These are phyloP conservation scores for Trichoderma sp. DNA, from an alignment of 2,329 filamentous ascomycete species.

Conservation along the genomic window DNA sequence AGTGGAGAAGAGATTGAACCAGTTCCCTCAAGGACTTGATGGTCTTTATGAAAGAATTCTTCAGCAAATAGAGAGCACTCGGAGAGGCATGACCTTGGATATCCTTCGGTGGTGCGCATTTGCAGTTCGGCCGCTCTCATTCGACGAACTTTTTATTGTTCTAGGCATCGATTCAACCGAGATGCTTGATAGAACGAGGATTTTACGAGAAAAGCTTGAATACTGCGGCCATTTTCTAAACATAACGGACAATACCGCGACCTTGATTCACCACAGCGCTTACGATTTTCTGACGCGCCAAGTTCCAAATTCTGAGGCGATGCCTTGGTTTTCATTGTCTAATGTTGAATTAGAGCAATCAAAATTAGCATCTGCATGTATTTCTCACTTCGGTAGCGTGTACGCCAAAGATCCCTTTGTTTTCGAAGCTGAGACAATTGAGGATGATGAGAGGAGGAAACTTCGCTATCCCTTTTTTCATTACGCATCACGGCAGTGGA, in stretches of 20 bases:
- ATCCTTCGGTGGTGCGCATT: not conserved
- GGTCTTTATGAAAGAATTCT: not conserved
- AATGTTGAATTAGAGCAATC: not conserved
- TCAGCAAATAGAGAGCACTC: not conserved
- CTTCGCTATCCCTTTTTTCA: not conserved
- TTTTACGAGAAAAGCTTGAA: not conserved
- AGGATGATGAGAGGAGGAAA: too few species aligned
- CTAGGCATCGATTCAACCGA: not conserved
- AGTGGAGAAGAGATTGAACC: not conserved
- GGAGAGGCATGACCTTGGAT: not conserved
- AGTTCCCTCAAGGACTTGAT: not conserved
- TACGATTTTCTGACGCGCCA: not conserved
- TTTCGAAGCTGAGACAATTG: too few species aligned
- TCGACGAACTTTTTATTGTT: not conserved
- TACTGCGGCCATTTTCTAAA: not conserved
- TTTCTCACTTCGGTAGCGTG: not conserved
- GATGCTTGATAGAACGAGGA: not conserved
- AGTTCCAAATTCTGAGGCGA: rapidly evolving
- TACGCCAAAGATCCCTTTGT: too few species aligned
- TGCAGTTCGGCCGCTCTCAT: not conserved
- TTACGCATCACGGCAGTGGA: not conserved
- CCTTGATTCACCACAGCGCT: not conserved
- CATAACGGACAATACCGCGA: not conserved
- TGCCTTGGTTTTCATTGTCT: not conserved
- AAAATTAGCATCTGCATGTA: not conserved